Percentiles rank a stretch among this genome's conserved stretches.
Evolutionary conservation across 495 filamentous ascomycete genomes (phyloP).

Genomic region (Pyrenula aspistea): DNA sequence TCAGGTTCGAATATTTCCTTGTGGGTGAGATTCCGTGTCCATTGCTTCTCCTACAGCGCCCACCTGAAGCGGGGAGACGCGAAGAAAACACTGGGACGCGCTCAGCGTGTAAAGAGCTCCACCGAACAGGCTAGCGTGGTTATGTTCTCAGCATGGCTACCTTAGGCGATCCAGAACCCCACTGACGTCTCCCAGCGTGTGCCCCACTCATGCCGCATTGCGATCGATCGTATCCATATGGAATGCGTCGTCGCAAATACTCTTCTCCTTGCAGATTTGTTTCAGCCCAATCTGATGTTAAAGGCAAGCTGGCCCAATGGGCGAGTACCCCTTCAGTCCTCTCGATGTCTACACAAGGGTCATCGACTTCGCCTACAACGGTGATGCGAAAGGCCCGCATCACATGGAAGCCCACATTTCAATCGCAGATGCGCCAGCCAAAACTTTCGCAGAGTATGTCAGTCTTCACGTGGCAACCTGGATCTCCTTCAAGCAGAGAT

Average conservation of each 20-base stretch:
- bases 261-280: background rate
- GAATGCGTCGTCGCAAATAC: background rate
- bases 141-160: too few relatives aligned
- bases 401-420: constrained; percentile 26
- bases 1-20: background rate
- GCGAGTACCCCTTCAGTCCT: background rate
- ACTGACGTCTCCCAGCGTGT: background rate
- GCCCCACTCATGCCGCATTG: background rate
- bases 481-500: background rate
- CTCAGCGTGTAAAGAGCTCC: background rate
- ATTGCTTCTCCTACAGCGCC: too few relatives aligned
- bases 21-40: background rate
- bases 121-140: background rate
- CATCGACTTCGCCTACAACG: background rate
- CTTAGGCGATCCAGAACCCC: background rate
- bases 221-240: background rate
- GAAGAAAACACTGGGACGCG: background rate
- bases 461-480: constrained; percentile 1
- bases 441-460: constrained; percentile 32
- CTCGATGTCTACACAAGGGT: background rate
- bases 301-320: background rate
- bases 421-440: constrained; percentile 19
- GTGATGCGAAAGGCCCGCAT: constrained; percentile 7
- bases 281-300: background rate
- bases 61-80: too few relatives aligned